Percentiles rank a stretch among this genome's conserved stretches.
Conservation (phyloP, 2,329 filamentous ascomycete genomes). For the Claviceps digitariae region DNA sequence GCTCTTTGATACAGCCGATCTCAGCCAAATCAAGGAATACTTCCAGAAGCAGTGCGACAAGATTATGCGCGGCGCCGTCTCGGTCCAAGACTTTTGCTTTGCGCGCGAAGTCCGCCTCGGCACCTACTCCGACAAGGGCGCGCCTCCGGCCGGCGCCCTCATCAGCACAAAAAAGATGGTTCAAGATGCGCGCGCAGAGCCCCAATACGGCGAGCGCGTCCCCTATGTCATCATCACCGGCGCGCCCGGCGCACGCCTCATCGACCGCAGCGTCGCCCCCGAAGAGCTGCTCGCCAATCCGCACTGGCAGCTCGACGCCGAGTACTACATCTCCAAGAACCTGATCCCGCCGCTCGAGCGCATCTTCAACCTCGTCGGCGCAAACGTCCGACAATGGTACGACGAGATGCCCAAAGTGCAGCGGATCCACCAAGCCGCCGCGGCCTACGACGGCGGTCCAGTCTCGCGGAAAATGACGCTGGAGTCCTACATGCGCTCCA, state of each 20-base stretch:
- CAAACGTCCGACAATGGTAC: slow-evolving; percentile 82
- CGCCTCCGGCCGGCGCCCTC: slow-evolving; percentile 72
- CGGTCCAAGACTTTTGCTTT: slow-evolving; percentile 92
- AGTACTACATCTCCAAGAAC: slow-evolving; percentile 96
- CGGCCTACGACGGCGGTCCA: slow-evolving; percentile 8
- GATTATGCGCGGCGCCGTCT: slow-evolving; percentile 79
- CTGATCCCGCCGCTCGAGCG: slow-evolving; percentile 87
- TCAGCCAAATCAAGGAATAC: slow-evolving; percentile 78
- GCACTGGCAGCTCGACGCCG: slow-evolving; percentile 71
- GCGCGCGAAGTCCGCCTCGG: slow-evolving; percentile 84
- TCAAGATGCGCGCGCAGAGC: slow-evolving; percentile 71
- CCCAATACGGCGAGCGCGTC: slow-evolving; percentile 88
- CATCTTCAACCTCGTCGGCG: slow-evolving; percentile 92
- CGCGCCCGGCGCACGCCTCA: slow-evolving; percentile 69
- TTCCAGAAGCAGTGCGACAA: slow-evolving; percentile 85
- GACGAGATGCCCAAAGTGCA: slow-evolving; percentile 93
- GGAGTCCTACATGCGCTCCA: slow-evolving; percentile 84
- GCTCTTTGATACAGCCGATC: slow-evolving; percentile 78
- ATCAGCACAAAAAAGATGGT: slow-evolving; percentile 81
- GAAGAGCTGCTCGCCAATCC: slow-evolving; percentile 67
- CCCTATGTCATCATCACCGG: slow-evolving; percentile 90
- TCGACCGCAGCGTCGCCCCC: slow-evolving; percentile 81
- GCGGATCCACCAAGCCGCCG: slow-evolving; percentile 37
- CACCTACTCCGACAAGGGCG: slow-evolving; percentile 64
- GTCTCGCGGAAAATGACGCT: slow-evolving; percentile 52